Percentiles rank a stretch among this genome's conserved stretches.
phyloP scores from a whole-genome alignment of 257 asterid genomes.

The Solanum etuberosum region DNA sequence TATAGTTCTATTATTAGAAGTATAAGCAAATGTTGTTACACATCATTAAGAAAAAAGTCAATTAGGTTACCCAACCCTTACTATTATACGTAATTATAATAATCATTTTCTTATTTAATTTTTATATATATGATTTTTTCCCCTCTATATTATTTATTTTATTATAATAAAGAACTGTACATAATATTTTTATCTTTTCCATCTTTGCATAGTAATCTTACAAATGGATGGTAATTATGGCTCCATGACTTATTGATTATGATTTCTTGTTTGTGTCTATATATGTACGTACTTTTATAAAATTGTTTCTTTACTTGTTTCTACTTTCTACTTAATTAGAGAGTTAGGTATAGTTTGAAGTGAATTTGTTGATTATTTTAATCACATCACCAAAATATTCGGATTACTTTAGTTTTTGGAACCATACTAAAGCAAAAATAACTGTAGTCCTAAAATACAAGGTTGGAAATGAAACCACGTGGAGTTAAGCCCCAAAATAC shows the following conservation, averaged over 20 bases:
- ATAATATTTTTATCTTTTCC: background rate
- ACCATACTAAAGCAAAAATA: background rate
- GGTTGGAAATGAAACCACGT: background rate
- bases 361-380: background rate
- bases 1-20: background rate
- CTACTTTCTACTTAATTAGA: background rate
- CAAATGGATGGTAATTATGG: background rate
- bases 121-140: background rate
- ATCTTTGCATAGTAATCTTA: background rate
- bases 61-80: constrained; percentile 4
- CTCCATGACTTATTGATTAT: background rate
- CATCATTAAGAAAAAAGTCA: background rate
- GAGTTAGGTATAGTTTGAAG: background rate
- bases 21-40: background rate
- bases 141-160: background rate
- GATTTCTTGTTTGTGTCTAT: background rate
- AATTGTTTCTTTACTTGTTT: background rate
- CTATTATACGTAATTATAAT: background rate
- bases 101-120: background rate
- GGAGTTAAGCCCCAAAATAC: background rate
- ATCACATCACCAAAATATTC: background rate
- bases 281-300: too few species aligned
- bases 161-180: background rate
- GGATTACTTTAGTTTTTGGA: background rate
- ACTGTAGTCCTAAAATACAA: background rate